Percentiles rank a stretch among this genome's conserved stretches.
Conservation (phyloP, 2,329 filamentous ascomycete species). For the Colletotrichum sp. region DNA sequence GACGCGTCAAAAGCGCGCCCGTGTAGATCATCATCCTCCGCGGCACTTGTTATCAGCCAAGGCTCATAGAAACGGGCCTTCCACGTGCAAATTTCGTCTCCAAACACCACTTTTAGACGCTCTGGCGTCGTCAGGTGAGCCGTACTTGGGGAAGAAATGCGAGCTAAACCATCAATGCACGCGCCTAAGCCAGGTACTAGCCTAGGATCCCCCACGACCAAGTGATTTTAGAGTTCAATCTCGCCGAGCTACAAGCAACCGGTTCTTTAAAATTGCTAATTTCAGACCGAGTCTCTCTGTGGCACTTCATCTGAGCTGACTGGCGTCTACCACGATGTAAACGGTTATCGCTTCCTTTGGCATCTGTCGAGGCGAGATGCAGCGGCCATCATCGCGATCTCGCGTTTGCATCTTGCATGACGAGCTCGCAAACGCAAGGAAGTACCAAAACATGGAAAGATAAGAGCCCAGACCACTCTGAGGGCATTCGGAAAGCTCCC, state of each 20-base stretch:
- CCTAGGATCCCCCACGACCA: background rate
- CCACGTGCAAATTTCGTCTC: background rate
- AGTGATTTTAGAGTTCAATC: background rate
- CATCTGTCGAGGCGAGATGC: background rate
- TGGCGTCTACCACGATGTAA: background rate
- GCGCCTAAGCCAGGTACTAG: background rate
- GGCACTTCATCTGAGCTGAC: background rate
- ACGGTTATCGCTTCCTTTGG: background rate
- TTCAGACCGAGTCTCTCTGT: background rate
- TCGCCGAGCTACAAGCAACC: background rate
- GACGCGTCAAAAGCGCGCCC: background rate
- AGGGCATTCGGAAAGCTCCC: background rate
- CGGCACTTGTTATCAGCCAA: background rate
- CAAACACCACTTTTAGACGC: background rate
- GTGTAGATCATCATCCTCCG: background rate
- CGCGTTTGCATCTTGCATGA: background rate
- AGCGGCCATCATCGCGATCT: background rate
- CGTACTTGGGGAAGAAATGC: background rate
- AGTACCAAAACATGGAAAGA: background rate
- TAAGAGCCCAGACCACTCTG: background rate
- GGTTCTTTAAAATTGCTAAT: background rate
- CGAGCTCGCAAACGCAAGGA: background rate
- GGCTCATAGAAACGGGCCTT: background rate
- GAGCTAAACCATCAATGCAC: background rate
- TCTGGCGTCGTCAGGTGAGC: background rate